Conservation (phyloP, 2,329 filamentous ascomycete species). For the Cladosporium oxysporum region DNA sequence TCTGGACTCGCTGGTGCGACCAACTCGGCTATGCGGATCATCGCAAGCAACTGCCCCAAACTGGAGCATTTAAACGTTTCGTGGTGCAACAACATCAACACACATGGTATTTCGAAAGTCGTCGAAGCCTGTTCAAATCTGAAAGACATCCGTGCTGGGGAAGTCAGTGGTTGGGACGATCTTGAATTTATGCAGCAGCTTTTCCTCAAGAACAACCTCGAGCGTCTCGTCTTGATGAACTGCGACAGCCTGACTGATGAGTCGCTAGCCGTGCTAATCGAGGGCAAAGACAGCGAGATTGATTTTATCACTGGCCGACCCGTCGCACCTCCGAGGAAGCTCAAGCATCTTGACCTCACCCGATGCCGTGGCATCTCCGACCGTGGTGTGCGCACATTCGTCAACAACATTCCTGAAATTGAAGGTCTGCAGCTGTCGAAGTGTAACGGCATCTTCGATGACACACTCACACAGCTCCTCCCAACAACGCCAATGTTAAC, state of each 20-base stretch:
- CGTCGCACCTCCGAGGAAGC: constrained; percentile 72
- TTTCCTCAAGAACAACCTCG: constrained; percentile 77
- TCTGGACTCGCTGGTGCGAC: constrained; percentile 78
- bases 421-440: constrained; percentile 83
- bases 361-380: constrained; percentile 75
- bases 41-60: constrained; percentile 76
- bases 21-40: constrained; percentile 82
- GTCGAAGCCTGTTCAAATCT: constrained; percentile 72
- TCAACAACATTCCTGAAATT: constrained; percentile 72
- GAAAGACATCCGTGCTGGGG: constrained; percentile 77
- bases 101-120: constrained; percentile 71
- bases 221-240: constrained; percentile 78
- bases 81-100: constrained; percentile 87
- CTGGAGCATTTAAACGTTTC: constrained; percentile 87
- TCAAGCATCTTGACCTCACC: constrained; percentile 84
- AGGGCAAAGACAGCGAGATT: constrained; percentile 73
- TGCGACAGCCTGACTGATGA: constrained; percentile 78
- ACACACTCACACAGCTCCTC: constrained; percentile 69
- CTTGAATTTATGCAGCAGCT: constrained; percentile 70
- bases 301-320: constrained; percentile 78
- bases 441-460: constrained; percentile 72
- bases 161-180: constrained; percentile 78
- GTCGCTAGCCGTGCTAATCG: constrained; percentile 70
- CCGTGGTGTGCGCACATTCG: constrained; percentile 68
- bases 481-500: constrained; percentile 75